Base-by-base conservation (phyloP, 2,329 filamentous ascomycete species). In the Beauveria asiatica region DNA sequence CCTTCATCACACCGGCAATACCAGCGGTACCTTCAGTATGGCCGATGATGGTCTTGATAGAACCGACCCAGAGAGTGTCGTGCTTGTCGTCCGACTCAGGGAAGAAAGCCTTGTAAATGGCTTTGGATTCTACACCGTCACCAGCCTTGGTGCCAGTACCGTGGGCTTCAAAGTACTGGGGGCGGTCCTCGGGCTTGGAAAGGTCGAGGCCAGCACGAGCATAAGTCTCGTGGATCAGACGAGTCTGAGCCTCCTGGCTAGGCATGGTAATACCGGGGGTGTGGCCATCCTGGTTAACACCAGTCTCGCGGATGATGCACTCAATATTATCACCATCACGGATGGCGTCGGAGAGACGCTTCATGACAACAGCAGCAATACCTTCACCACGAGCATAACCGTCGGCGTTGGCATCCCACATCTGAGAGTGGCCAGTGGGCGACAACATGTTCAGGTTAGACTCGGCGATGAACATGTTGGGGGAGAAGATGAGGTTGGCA, bases 251-350 rank as follows among this genome's bases (percentile, higher is more conserved):
- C 4, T 69, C 69, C 0, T 70, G 71, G 55, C 72, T 83, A 0
- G 83, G 83, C 72, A 81, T 77, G 0, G 81, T 83, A 52, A 84
- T 80, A 5, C 80, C 81, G 0, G 80, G 80, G 1, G 76, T 78
- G 60, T 70, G 76, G 21, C 83, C 83, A 65, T 85, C 81, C 62
- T 78, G 76, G 65, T 82, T 83, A 57, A 78, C 70, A 6, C 75
- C 78, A 11, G 74, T 79, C 11, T 73, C 78, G 21, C 71, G 73
- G 56, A 83, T 78, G 37, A 81, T 72, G 23, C 77, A 76, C 46
- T 75, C 72, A 61, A 82, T 78, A 1, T 77, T 73, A 65, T 86
- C 82, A 17, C 79, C 78, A 59, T 82, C 81, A 37, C 67, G 66
- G 6, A 82, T 61, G 0, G 82, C 82, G 1, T 71, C 63, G 11